Percentiles rank a stretch among this genome's conserved stretches.
Evolutionary conservation across 371 early-diverging fungal genomes (phyloP).

Genomic region (Lichtheimia corymbifera): DNA sequence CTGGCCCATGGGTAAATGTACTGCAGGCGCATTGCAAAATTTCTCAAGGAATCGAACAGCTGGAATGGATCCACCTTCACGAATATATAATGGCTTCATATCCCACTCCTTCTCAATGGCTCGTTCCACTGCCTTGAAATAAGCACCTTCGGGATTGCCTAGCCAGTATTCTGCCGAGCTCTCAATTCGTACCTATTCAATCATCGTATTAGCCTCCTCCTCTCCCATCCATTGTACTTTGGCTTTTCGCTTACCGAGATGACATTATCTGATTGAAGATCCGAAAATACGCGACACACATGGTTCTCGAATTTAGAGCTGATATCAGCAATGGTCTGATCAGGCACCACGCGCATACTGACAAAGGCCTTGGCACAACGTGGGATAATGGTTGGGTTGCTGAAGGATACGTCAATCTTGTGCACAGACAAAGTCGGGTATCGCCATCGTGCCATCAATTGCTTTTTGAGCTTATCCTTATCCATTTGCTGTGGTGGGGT

Average conservation of each 20-base stretch:
- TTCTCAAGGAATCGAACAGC: slow-evolving; percentile 82
- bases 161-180: slow-evolving; percentile 82
- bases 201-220: neutral
- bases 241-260: slow-evolving; percentile 35
- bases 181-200: slow-evolving; percentile 52
- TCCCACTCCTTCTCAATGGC: slow-evolving; percentile 74
- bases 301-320: slow-evolving; percentile 55
- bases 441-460: slow-evolving; percentile 79
- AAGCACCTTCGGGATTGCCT: slow-evolving; percentile 67
- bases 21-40: slow-evolving; percentile 68
- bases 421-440: slow-evolving; percentile 81
- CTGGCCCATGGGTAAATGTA: slow-evolving; percentile 85
- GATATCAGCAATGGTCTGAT: slow-evolving; percentile 70
- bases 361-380: slow-evolving; percentile 69
- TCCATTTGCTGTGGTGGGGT: slow-evolving; percentile 16
- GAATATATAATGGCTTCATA: slow-evolving; percentile 60
- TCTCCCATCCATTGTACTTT: neutral
- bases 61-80: slow-evolving; percentile 86
- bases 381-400: slow-evolving; percentile 75
- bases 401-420: slow-evolving; percentile 75
- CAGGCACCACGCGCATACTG: slow-evolving; percentile 84
- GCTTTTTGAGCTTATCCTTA: slow-evolving; percentile 47
- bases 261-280: slow-evolving; percentile 54
- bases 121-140: slow-evolving; percentile 67
- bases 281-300: slow-evolving; percentile 54